Evolutionary conservation across 192 early-diverging fungal genomes (phyloP), one percentile per base, ranked within the genome.

Genomic region (Oehlia diaphana): DNA sequence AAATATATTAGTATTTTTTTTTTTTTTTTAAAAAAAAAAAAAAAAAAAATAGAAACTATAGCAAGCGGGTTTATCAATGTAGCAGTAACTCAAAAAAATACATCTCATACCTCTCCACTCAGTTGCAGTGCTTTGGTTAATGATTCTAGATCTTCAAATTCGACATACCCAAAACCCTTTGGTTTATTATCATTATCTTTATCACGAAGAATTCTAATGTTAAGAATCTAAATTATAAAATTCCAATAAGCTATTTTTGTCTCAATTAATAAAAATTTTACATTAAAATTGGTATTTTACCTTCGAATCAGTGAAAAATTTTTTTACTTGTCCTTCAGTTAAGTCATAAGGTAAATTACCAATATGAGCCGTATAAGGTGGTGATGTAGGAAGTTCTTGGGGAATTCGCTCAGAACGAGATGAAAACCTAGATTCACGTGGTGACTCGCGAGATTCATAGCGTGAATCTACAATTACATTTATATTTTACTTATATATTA

Each of bases 81-180:
- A 64, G 8, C 23, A 37, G 42, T 16, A 44, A 47, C 9, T 44
- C 33, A 7, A 42, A 39, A 42, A 42, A 37, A 70, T 8, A 42
- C 13, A 42, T 49, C 10, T 16, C 68, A 65, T 82, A 87, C 83
- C 82, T 89, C 85, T 13, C 92, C 91, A 74, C 82, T 85, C 49
- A 93, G 75, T 9, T 87, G 90, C 79, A 98, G 88, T 61, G 96
- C 97, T 74, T 79, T 85, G 85, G 89, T 93, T 78, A 99, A 89
- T 49, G 90, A 93, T 28, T 97, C 95, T 26, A 93, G 74, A 68
- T 92, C 91, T 28, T 93, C 91, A 83, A 99, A 99, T 89, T 98
- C 96, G 70, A 96, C 93, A 86, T 98, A 99, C 28, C 96, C 96
- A 81, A 94, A 98, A 47, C 98, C 98, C 82, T 96, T 96, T 65